phyloP scores from a whole-genome alignment of 768 basidiomycete genomes.

The Mycena vulgaris region DNA sequence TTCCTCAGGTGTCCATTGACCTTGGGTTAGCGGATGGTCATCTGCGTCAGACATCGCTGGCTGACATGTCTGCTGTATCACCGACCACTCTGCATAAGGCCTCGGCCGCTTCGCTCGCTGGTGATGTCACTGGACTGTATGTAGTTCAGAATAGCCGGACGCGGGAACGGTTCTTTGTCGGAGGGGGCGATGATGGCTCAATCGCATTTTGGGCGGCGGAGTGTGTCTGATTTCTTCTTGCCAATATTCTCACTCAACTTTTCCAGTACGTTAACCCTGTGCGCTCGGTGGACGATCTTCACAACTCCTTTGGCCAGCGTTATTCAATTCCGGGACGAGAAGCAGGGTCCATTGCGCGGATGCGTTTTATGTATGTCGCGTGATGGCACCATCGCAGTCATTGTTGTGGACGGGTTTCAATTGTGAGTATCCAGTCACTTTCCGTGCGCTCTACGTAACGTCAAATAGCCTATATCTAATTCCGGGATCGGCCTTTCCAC shows the following conservation, averaged over 20 bases:
- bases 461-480: slow-evolving; percentile 78
- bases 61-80: slow-evolving; percentile 52
- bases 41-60: slow-evolving; percentile 63
- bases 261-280: slow-evolving; percentile 72
- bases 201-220: slow-evolving; percentile 80
- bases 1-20: slow-evolving; percentile 35
- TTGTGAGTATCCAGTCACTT: slow-evolving; percentile 66
- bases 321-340: slow-evolving; percentile 67
- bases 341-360: slow-evolving; percentile 71
- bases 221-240: slow-evolving; percentile 55
- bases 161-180: slow-evolving; percentile 75
- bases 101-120: slow-evolving; percentile 66
- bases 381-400: slow-evolving; percentile 89
- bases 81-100: slow-evolving; percentile 48
- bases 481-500: slow-evolving; percentile 82
- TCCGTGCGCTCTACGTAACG: not conserved
- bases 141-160: slow-evolving; percentile 71
- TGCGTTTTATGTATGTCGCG: slow-evolving; percentile 80
- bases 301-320: slow-evolving; percentile 73
- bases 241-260: slow-evolving; percentile 3
- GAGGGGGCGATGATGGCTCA: slow-evolving; percentile 85
- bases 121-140: slow-evolving; percentile 66
- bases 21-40: slow-evolving; percentile 65
- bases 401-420: slow-evolving; percentile 81
- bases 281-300: slow-evolving; percentile 84